Evolutionary conservation across 345 rosid species (phyloP).

Genomic region (Populus euphratica): DNA sequence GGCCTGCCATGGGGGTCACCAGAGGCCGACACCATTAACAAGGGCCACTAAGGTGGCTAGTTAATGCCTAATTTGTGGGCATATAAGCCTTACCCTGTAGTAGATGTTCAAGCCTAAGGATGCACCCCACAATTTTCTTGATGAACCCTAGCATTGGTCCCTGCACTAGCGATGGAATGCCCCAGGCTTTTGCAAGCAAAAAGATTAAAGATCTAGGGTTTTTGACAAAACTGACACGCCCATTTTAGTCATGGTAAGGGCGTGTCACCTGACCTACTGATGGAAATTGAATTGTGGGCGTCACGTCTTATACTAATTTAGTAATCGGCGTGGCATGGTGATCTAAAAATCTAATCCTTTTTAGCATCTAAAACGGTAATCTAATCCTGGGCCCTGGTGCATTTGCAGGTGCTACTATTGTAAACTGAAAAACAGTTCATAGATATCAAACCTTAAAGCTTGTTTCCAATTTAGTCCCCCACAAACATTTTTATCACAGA

Average conservation of each 20-base stretch:
- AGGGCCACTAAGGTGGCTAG: background rate
- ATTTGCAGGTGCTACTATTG: background rate
- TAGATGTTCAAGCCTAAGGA: no score
- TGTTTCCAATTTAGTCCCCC: background rate
- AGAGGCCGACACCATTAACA: background rate
- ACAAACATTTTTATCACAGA: background rate
- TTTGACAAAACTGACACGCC: background rate
- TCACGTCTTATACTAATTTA: background rate
- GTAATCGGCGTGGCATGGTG: background rate
- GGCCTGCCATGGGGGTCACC: background rate
- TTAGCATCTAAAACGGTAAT: background rate
- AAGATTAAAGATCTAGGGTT: background rate
- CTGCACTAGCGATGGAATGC: background rate
- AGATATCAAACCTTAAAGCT: background rate
- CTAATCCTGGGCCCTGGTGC: slow-evolving; percentile 1
- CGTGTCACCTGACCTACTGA: background rate
- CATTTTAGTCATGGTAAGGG: background rate
- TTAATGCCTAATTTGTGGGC: background rate
- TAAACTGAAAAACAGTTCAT: background rate
- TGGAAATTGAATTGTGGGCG: background rate
- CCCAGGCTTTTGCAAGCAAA: background rate
- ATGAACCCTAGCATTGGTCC: background rate
- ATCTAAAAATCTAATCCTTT: background rate
- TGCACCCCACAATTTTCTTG: background rate
- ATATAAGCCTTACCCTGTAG: background rate